phyloP scores from a whole-genome alignment of 305 asterid species.

The Vinca major region DNA sequence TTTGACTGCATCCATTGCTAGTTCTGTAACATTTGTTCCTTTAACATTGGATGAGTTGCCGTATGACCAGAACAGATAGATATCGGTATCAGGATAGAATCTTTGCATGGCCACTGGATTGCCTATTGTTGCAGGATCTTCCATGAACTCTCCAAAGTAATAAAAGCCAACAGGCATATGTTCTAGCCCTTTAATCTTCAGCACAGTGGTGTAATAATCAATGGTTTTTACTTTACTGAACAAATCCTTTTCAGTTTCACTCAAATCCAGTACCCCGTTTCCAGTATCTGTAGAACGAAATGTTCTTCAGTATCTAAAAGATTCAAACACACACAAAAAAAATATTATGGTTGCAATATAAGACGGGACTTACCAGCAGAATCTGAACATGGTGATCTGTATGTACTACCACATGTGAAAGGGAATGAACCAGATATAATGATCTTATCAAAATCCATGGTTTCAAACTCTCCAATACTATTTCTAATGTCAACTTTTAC shows the following conservation, averaged over 20 bases:
- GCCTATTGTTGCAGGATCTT: slow-evolving; percentile 59
- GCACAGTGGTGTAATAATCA: slow-evolving; percentile 72
- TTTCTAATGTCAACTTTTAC: slow-evolving; percentile 28
- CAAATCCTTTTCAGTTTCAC: slow-evolving; percentile 51
- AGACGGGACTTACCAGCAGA: slow-evolving; percentile 20
- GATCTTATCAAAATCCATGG: slow-evolving; percentile 52
- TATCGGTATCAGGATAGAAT: slow-evolving; percentile 46
- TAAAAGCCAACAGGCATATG: slow-evolving; percentile 70
- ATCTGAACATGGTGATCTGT: slow-evolving; percentile 32
- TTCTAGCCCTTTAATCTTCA: slow-evolving; percentile 64
- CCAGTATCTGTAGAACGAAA: slow-evolving; percentile 27
- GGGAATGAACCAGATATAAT: slow-evolving; percentile 72
- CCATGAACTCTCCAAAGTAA: slow-evolving; percentile 71
- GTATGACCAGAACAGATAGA: slow-evolving; percentile 77
- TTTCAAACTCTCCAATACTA: slow-evolving; percentile 20
- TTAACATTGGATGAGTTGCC: slow-evolving; percentile 46
- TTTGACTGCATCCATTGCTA: slow-evolving; percentile 43
- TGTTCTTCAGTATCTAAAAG: neutral
- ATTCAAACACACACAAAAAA: neutral
- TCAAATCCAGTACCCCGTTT: slow-evolving; percentile 41
- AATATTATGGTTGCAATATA: neutral
- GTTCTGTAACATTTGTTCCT: slow-evolving; percentile 44
- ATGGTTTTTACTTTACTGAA: slow-evolving; percentile 58
- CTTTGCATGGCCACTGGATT: slow-evolving; percentile 81
- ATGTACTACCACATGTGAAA: slow-evolving; percentile 40